Base-by-base conservation (phyloP, 805 yeast genomes). In the Yamadazyma paraphyllophila region DNA sequence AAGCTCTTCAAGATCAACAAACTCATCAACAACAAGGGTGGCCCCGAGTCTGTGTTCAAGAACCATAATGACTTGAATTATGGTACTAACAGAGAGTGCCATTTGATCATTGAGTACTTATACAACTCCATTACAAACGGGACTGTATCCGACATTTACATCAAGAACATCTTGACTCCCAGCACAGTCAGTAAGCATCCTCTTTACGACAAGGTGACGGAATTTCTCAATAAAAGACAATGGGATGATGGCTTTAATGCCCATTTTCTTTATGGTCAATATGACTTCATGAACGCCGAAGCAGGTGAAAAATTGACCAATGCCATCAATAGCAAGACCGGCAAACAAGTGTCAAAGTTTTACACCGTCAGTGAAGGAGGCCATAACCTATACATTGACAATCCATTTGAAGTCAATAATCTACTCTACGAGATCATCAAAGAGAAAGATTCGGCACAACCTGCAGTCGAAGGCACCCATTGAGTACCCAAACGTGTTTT, bases 241-340 rank as follows among this genome's bases (percentile, higher is more conserved):
- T 43, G 52, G 44, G n/a, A 27, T 13, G 41, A 39, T 2, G 39
- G 43, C 3, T 66, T 68, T 41, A 62, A 68, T 36, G 66, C 76
- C 2, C 59, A 80, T 53, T 67, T 81, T 61, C 56, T 77, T 7
- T 87, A 85, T 60, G 95, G 94, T 0, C 78, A 82, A 51, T 78
- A 71, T 51, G 95, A 87, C 58, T 86, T 87, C 73, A 86, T 85
- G 94, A 75, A 81, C 55, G 62, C 73, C 1, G 72, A 68, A 34
- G 84, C 85, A 0, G 85, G 85, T 4, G 45, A 51, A 15, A 63
- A 59, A 36, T 50, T 72, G 43, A 63, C 58, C n/a, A 48, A 55
- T 2, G 40, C 52, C 10, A 47, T 68, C 27, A 59, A 60, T 31
- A 13, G 20, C 5, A 25, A 16, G 4, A 15, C 36, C 2, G 37